Evolutionary conservation across 345 rosid species (phyloP).

Genomic region (Pelargonium nanum): DNA sequence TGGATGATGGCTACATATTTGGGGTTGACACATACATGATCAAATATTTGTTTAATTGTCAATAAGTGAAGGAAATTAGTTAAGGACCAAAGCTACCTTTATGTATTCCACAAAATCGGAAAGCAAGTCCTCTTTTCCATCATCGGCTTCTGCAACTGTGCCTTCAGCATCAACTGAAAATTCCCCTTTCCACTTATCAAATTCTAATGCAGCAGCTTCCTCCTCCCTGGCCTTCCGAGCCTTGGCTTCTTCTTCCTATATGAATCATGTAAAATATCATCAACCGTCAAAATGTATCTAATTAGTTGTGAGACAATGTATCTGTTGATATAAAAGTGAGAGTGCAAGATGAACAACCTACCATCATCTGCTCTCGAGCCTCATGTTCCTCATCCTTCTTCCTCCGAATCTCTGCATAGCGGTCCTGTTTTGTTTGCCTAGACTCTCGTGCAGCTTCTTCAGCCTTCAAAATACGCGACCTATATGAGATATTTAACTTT

Average conservation of each 20-base stretch:
- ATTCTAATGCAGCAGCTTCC: constrained; percentile 82
- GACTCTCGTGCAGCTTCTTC: constrained; percentile 76
- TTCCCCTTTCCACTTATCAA: constrained; percentile 89
- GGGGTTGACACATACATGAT: too few relatives aligned
- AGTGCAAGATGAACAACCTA: constrained; percentile 23
- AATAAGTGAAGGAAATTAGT: too few relatives aligned
- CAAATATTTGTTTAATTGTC: too few relatives aligned
- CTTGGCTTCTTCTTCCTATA: constrained; percentile 91
- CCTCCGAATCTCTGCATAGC: constrained; percentile 81
- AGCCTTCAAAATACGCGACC: constrained; percentile 62
- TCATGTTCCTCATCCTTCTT: constrained; percentile 88
- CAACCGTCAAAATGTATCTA: constrained; percentile 1
- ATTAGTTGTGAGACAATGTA: background rate
- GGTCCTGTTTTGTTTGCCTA: constrained; percentile 69
- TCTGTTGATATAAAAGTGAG: background rate
- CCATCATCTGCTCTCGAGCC: constrained; percentile 68
- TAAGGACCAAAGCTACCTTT: constrained; percentile 38
- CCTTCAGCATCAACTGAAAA: constrained; percentile 94
- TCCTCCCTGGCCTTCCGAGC: constrained; percentile 75
- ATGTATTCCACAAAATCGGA: constrained; percentile 79
- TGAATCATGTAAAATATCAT: constrained; percentile 12
- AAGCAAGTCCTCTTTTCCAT: constrained; percentile 62
- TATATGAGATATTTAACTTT: too few relatives aligned
- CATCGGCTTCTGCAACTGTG: constrained; percentile 60
- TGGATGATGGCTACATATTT: too few relatives aligned